Evolutionary conservation across 306 rosid genomes (phyloP).

Genomic region (Delonix regia): DNA sequence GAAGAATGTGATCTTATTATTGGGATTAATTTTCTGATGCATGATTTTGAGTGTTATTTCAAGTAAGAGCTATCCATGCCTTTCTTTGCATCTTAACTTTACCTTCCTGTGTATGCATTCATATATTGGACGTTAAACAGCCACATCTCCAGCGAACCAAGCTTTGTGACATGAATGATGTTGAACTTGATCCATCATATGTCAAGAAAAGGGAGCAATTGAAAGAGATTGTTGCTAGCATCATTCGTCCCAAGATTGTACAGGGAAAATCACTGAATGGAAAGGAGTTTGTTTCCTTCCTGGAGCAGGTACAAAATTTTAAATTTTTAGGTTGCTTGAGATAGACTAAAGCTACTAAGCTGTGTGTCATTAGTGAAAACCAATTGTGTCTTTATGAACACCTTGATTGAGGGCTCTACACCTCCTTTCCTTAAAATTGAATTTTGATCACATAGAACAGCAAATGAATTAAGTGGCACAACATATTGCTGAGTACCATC

Average conservation of each 20-base stretch:
- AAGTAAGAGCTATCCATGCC: neutral
- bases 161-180: conserved; percentile 95
- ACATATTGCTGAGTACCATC: neutral
- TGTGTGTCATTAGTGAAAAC: conserved; percentile 12
- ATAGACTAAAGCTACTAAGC: conserved; percentile 25
- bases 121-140: conserved; percentile 35
- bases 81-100: neutral
- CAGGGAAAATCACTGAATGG: conserved; percentile 81
- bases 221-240: conserved; percentile 78
- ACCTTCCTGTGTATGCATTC: conserved; percentile 16
- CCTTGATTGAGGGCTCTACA: neutral
- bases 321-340: conserved; percentile 9
- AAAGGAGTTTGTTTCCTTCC: conserved; percentile 81
- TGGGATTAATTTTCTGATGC: neutral
- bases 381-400: neutral
- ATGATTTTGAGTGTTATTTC: conserved; percentile 5
- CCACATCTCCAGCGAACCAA: conserved; percentile 95
- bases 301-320: conserved; percentile 72
- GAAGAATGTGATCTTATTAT: neutral
- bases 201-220: conserved; percentile 76
- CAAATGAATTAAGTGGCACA: conserved; percentile 13
- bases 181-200: conserved; percentile 77
- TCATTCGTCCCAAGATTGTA: conserved; percentile 88
- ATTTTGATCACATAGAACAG: neutral
- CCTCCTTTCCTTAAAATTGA: neutral